Base-by-base conservation (phyloP, 805 yeast species). In the Komagataella phaffii region DNA sequence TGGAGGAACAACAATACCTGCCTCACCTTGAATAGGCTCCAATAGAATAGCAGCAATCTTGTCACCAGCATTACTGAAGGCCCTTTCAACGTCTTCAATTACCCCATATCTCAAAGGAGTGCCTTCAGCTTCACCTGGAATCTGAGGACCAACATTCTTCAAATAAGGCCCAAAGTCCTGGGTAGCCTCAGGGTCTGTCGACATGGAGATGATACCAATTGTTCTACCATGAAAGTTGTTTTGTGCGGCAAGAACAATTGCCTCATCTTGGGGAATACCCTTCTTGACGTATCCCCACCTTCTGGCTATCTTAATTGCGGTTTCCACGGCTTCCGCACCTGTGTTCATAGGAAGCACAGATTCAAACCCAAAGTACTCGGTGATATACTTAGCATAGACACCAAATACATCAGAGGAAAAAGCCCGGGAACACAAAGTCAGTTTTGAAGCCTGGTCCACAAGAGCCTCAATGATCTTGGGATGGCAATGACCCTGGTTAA, bases 21-120 rank as follows among this genome's bases (percentile, higher is more conserved):
- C 98, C 68, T 91, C 98, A 66, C 98, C 98, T 68, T 91, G 98
- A 62, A 90, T 90, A 56, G 97, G 97, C 71, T 91, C 98, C 59
- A 91, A 79, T 57, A 91, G 71, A 58, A 91, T 79, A 46, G 96
- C 98, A 47, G 96, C 95, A 57, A 91, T 81, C 65, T 81, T 83
- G 65, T 86, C 91, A 57, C 96, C 96, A 21, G 91, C 88, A 53
- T 78, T 78, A 57, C 75, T 72, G 61, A 90, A 81, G 2, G 95
- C 96, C 58, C 74, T 73, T 68, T 88, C 89, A 51, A 91, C 80
- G 64, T 91, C 97, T 64, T 80, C 96, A 61, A 88, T 80, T 55
- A 74, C 78, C 63, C 96, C 96, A 68, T 85, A 90, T 67, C 96
- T 80, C 64, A 84, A 70, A 53, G 82, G 66, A 45, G 74, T 67